Evolutionary conservation across 2,329 filamentous ascomycete genomes (phyloP).

Genomic region (Alternaria longipes): DNA sequence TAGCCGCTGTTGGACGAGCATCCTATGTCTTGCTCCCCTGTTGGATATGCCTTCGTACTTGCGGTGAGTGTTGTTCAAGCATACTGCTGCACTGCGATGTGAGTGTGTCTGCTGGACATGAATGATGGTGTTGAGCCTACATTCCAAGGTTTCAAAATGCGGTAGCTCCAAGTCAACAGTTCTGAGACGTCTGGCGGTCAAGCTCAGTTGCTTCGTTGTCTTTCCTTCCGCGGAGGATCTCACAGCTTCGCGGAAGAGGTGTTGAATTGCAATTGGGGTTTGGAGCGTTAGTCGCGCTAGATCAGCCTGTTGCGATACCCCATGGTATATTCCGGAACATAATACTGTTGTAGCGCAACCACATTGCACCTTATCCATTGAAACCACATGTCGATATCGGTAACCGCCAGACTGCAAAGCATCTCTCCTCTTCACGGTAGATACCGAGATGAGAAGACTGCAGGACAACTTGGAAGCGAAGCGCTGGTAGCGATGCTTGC

Average conservation of each 20-base stretch:
- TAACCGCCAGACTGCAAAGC: not conserved
- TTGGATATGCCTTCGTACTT: not conserved
- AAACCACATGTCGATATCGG: not conserved
- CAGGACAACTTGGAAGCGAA: not conserved
- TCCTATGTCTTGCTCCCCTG: not conserved
- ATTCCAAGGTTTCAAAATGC: not conserved
- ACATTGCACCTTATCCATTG: not conserved
- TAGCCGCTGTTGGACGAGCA: not conserved
- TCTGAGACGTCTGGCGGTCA: not conserved
- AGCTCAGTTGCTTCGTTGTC: not conserved
- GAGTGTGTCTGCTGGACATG: not conserved
- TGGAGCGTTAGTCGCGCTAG: not conserved
- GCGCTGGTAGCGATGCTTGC: conserved; percentile 6
- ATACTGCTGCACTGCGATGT: not conserved
- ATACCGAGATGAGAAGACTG: not conserved
- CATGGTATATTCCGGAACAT: not conserved
- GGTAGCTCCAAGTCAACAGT: not conserved
- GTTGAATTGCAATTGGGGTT: not conserved
- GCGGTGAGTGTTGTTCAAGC: conserved; percentile 5
- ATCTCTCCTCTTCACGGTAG: not conserved
- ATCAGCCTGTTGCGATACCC: not conserved
- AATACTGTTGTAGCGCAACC: not conserved
- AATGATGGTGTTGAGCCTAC: not conserved
- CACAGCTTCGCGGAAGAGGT: not conserved
- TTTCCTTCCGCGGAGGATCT: not conserved